phyloP scores from a whole-genome alignment of 2,329 filamentous ascomycete species.

The Alternaria panax region DNA sequence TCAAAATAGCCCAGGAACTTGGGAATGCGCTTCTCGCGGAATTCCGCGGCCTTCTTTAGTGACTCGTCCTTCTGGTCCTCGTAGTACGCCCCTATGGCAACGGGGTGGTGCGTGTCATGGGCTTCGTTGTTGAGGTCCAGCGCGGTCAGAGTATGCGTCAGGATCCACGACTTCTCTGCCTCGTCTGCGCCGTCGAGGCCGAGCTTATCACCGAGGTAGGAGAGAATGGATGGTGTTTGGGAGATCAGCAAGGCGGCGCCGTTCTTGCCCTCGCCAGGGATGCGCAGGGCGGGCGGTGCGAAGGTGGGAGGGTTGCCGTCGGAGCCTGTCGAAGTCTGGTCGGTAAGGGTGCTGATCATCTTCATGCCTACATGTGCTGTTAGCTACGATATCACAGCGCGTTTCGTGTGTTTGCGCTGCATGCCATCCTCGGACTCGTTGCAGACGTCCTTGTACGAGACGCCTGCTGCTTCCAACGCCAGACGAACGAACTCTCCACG shows the following conservation, averaged over 20 bases:
- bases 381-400: background rate
- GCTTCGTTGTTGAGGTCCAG: constrained; percentile 75
- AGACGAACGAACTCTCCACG: constrained; percentile 78
- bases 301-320: constrained; percentile 68
- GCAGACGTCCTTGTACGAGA: constrained; percentile 69
- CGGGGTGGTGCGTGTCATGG: constrained; percentile 79
- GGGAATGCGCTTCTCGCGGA: constrained; percentile 68
- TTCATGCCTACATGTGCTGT: constrained; percentile 48
- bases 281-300: constrained; percentile 70
- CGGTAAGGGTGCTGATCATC: constrained; percentile 59
- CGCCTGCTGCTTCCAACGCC: constrained; percentile 71
- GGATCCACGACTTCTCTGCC: constrained; percentile 63
- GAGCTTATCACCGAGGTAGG: constrained; percentile 70
- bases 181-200: constrained; percentile 63
- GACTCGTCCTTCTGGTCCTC: constrained; percentile 78
- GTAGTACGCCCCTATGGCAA: constrained; percentile 67
- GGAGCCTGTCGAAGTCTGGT: constrained; percentile 57
- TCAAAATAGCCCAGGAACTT: constrained; percentile 78
- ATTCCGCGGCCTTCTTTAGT: constrained; percentile 64
- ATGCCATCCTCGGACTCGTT: constrained; percentile 57
- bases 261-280: constrained; percentile 58
- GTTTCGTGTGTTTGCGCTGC: background rate
- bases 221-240: constrained; percentile 76
- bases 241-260: constrained; percentile 66
- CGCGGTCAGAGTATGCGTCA: constrained; percentile 71